Base-by-base conservation (phyloP, 768 basidiomycete genomes). In the Mycena galopus region DNA sequence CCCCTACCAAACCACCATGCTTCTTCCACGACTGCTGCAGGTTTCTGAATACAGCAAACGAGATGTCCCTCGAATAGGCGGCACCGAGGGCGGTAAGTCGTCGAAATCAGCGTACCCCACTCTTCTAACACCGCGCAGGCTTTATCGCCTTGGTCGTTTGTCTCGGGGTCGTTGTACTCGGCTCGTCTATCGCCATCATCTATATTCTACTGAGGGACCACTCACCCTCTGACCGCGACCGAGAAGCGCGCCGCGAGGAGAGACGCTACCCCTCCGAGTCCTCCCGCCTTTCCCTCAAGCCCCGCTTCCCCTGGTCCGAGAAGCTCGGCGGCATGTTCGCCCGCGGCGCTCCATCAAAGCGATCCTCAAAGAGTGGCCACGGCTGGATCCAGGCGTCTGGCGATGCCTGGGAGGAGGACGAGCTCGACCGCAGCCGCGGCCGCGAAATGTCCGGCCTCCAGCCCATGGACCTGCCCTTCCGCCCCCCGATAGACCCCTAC, bases 71-170 rank as follows among this genome's bases (percentile, higher is more conserved):
- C 39, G 62, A n/a, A 73, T 73, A 44, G 72, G 67, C 61, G 72
- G 72, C 30, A 68, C 60, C 61, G 55, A 39, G 47, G 72, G 42
- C 57, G 72, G 72, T 73, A 33, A 16, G 71, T 61, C 37, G 12
- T 32, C 19, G 5, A 12, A 3, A 32, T n/a, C 33, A 5, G 4
- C 19, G 29, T 47, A 29, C 73, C 57, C 37, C 47, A 16, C 44
- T 71, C 66, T 44, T 62, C 61, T 23, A 62, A 23, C 61, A 44
- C 61, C 58, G 25, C 59, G 64, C 72, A 87, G 92, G 86, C 14
- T 94, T 93, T 82, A 87, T 93, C 73, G 89, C 81, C 4, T 81
- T 93, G 44, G 84, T 93, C 47, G 87, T 92, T 42, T 79, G 83
- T 55, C 85, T 94, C 50, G 82, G 84, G 67, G 73, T 88, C 67